Conservation (phyloP, 495 filamentous ascomycete genomes). For the Penicillium turbatum region DNA sequence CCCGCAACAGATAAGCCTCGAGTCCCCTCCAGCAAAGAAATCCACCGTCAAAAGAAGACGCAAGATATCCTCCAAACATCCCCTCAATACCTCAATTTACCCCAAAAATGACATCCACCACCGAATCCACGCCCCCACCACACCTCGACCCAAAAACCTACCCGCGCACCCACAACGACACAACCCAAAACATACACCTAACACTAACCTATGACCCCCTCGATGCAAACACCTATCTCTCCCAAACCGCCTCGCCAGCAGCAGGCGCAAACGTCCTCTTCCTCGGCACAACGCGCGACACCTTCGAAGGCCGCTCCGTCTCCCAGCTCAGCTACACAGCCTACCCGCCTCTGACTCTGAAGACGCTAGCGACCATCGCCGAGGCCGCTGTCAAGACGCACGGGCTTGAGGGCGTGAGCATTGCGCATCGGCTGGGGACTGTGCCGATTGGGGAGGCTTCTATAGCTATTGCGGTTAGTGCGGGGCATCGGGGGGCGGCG, state of each 20-base stretch:
- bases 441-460: constrained; percentile 89
- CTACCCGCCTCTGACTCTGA: constrained; percentile 73
- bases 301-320: constrained; percentile 71
- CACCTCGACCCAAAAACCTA: constrained; percentile 42
- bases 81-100: not conserved
- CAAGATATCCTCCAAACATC: not conserved
- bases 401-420: constrained; percentile 62
- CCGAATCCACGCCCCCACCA: constrained; percentile 21
- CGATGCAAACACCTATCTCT: constrained; percentile 53
- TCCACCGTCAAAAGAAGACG: not conserved
- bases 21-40: not conserved
- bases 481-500: constrained; percentile 80
- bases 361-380: constrained; percentile 69
- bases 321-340: constrained; percentile 73
- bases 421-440: constrained; percentile 80
- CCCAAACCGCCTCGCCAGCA: constrained; percentile 67
- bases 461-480: constrained; percentile 82
- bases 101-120: constrained; percentile 18
- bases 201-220: constrained; percentile 59
- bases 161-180: constrained; percentile 31
- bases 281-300: constrained; percentile 81
- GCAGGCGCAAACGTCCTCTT: constrained; percentile 91
- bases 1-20: constrained; percentile 25
- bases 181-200: constrained; percentile 37
- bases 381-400: constrained; percentile 53